phyloP scores from a whole-genome alignment of 1,284 basidiomycete species.

The Sporisorium reilianum region DNA sequence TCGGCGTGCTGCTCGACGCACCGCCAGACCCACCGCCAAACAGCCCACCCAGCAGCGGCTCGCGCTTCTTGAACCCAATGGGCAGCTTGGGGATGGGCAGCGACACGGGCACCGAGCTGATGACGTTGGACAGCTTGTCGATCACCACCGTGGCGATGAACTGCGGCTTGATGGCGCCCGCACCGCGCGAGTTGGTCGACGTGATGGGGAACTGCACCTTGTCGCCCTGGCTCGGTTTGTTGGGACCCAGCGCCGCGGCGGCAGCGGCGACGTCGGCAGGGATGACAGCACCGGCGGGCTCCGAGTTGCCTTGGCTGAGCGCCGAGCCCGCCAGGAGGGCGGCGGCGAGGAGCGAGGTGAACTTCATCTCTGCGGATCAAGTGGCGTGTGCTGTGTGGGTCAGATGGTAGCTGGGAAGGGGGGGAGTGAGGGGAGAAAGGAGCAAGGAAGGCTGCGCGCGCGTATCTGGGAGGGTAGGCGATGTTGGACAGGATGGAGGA shows the following conservation, averaged over 20 bases:
- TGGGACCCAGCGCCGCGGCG: slow-evolving; percentile 3
- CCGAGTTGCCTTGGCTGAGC: slow-evolving; percentile 13
- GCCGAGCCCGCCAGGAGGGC: slow-evolving; percentile 25
- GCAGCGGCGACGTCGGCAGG: slow-evolving; percentile 1
- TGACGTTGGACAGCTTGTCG: slow-evolving; percentile 17
- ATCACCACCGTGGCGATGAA: slow-evolving; percentile 23
- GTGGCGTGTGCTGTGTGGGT: too few species aligned
- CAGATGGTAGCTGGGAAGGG: not conserved
- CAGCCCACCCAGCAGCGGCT: not conserved
- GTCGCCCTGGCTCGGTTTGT: too few species aligned
- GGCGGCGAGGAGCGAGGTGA: slow-evolving; percentile 20
- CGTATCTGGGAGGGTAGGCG: too few species aligned
- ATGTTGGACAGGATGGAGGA: too few species aligned
- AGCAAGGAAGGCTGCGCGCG: not conserved
- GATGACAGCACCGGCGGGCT: slow-evolving; percentile 1
- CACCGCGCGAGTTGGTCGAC: slow-evolving; percentile 46
- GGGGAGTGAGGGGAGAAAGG: not conserved
- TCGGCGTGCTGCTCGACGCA: too few species aligned
- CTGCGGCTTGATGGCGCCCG: slow-evolving; percentile 22
- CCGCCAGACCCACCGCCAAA: too few species aligned
- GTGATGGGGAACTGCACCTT: slow-evolving; percentile 24
- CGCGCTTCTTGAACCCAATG: not conserved
- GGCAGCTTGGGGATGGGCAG: not conserved
- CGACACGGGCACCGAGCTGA: slow-evolving; percentile 19
- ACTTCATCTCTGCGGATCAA: slow-evolving; percentile 27